phyloP scores from a whole-genome alignment of 208 protist species.

The Phytomonas francai region DNA sequence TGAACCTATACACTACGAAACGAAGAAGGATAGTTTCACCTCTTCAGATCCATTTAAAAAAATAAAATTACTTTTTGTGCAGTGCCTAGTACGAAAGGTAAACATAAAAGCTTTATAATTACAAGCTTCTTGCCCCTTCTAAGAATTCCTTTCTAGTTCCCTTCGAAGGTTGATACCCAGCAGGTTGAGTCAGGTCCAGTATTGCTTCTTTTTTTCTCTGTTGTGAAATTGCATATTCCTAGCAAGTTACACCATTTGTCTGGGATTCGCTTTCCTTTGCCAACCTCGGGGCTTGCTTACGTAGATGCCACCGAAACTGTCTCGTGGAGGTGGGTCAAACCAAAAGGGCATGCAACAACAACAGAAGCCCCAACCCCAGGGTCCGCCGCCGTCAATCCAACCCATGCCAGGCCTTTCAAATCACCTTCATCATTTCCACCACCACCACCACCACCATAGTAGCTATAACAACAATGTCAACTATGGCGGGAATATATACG shows the following conservation, averaged over 20 bases:
- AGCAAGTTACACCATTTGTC: neutral
- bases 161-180: neutral
- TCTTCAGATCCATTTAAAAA: neutral
- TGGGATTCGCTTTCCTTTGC: neutral
- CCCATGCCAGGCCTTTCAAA: slow-evolving; percentile 14
- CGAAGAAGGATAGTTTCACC: neutral
- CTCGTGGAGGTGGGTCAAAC: slow-evolving; percentile 22
- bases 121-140: neutral
- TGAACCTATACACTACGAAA: neutral
- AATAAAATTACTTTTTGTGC: neutral
- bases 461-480: slow-evolving; percentile 19
- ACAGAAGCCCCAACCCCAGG: slow-evolving; percentile 13
- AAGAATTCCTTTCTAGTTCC: neutral
- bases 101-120: neutral
- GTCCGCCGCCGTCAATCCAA: slow-evolving; percentile 13
- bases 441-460: slow-evolving; percentile 19
- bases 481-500: slow-evolving; percentile 20
- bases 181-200: neutral
- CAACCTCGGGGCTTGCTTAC: neutral
- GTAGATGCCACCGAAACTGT: slow-evolving; percentile 22
- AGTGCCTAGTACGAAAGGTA: neutral
- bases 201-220: slow-evolving; percentile 4
- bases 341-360: slow-evolving; percentile 17
- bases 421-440: slow-evolving; percentile 29
- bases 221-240: neutral